phyloP scores from a whole-genome alignment of 495 filamentous ascomycete genomes.

The Penicillium daleae region DNA sequence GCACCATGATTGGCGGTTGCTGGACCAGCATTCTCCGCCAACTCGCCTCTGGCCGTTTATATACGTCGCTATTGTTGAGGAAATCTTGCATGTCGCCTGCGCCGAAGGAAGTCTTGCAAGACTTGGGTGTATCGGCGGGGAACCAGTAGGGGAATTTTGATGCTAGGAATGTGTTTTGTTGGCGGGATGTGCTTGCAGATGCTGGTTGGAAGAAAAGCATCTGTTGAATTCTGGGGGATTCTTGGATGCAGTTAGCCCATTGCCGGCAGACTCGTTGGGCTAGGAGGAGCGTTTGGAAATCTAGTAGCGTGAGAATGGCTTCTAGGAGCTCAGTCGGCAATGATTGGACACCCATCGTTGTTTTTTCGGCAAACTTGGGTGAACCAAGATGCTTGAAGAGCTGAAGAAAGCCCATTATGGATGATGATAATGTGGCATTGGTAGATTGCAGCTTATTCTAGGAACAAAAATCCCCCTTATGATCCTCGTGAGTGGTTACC shows the following conservation, averaged over 20 bases:
- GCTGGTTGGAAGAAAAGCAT: constrained; percentile 2
- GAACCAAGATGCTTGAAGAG: neutral
- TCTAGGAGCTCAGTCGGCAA: constrained; percentile 5
- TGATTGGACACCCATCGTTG: neutral
- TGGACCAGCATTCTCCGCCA: constrained; percentile 6
- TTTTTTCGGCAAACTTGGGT: neutral
- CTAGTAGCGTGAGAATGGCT: neutral
- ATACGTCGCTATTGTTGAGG: constrained; percentile 1
- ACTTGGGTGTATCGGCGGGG: constrained; percentile 6
- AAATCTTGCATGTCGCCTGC: constrained; percentile 10
- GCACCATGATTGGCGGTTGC: neutral
- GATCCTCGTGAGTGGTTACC: neutral
- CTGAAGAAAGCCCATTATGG: neutral
- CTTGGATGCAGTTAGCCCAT: constrained; percentile 6
- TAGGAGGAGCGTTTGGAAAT: constrained; percentile 5
- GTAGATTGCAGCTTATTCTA: neutral
- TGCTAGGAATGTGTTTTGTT: constrained; percentile 8
- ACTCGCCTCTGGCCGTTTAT: constrained; percentile 5
- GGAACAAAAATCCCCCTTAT: neutral
- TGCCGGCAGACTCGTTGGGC: constrained; percentile 2
- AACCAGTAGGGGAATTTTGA: constrained; percentile 13
- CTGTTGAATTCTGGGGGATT: neutral
- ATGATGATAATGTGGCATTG: neutral
- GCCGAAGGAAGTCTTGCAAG: neutral
- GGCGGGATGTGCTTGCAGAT: neutral